These are phyloP conservation scores for Tanacetum coccineum DNA, from an alignment of 129 eudicot genomes.

Conservation along the genomic window DNA sequence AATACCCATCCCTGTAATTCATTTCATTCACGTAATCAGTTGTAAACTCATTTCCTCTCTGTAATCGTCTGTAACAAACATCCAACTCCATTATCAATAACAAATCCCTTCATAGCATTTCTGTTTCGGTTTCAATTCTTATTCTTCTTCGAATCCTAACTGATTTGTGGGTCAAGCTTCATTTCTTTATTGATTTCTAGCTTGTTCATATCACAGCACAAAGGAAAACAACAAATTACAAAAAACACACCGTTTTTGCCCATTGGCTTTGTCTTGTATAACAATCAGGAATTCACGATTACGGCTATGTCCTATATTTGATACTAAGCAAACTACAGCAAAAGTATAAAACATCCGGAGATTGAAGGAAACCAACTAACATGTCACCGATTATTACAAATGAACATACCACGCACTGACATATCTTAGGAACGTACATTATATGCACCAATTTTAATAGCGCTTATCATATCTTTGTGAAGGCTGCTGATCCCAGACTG, in stretches of 20 bases:
- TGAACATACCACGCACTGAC: conserved; percentile 33
- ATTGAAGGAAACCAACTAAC: conserved; percentile 10
- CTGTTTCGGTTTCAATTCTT: too few species aligned
- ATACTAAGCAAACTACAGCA: conserved; percentile 24
- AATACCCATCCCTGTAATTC: too few species aligned
- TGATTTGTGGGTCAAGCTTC: too few species aligned
- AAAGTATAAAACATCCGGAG: conserved; percentile 19
- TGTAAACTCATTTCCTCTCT: too few species aligned
- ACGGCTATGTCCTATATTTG: conserved; percentile 20
- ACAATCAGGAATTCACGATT: conserved; percentile 13
- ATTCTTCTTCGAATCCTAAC: too few species aligned
- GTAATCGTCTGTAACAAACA: too few species aligned
- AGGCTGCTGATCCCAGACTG: conserved; percentile 88
- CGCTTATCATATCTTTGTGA: conserved; percentile 79
- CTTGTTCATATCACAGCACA: too few species aligned
- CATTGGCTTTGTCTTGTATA: conserved; percentile 21
- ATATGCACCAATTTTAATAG: conserved; percentile 42
- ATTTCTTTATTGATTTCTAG: too few species aligned
- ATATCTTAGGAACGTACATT: conserved; percentile 9
- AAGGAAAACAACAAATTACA: background rate
- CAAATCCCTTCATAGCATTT: too few species aligned
- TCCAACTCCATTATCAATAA: too few species aligned
- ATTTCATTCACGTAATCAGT: too few species aligned
- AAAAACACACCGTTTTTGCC: background rate
- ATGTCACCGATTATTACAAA: conserved; percentile 26